Percentiles rank a stretch among this genome's conserved stretches.
phyloP scores from a whole-genome alignment of 768 basidiomycete species.

The Mycena venus region DNA sequence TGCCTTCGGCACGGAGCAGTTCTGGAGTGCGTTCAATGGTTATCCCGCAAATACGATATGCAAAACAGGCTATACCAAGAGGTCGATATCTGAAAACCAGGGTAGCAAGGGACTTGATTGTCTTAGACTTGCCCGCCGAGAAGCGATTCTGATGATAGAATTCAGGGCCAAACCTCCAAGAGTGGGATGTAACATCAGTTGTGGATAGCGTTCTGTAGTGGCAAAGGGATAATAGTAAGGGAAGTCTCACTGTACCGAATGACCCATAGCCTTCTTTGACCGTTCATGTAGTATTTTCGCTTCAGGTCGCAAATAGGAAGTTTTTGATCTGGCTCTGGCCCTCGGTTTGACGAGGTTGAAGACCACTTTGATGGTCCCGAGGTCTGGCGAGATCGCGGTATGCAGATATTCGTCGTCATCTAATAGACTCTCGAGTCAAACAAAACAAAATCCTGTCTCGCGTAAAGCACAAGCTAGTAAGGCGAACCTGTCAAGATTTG shows the following conservation, averaged over 20 bases:
- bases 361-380: constrained; percentile 16
- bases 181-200: no score
- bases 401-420: constrained; percentile 25
- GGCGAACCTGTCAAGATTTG: constrained; percentile 21
- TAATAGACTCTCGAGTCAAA: no score
- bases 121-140: not conserved
- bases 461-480: no score
- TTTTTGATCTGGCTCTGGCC: not conserved
- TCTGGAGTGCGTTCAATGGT: not conserved
- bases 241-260: constrained; percentile 25
- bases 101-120: not conserved
- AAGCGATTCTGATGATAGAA: not conserved
- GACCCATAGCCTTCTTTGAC: constrained; percentile 29
- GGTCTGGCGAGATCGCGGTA: constrained; percentile 8
- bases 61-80: not conserved
- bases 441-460: no score
- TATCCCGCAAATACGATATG: not conserved
- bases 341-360: not conserved
- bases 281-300: constrained; percentile 15
- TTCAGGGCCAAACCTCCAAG: constrained; percentile 14
- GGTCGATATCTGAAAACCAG: constrained; percentile 26
- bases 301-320: not conserved
- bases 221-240: not conserved
- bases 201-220: no score
- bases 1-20: constrained; percentile 14